Base-by-base conservation (phyloP, 2,329 filamentous ascomycete genomes). In the Pestalotiopsis sp. region DNA sequence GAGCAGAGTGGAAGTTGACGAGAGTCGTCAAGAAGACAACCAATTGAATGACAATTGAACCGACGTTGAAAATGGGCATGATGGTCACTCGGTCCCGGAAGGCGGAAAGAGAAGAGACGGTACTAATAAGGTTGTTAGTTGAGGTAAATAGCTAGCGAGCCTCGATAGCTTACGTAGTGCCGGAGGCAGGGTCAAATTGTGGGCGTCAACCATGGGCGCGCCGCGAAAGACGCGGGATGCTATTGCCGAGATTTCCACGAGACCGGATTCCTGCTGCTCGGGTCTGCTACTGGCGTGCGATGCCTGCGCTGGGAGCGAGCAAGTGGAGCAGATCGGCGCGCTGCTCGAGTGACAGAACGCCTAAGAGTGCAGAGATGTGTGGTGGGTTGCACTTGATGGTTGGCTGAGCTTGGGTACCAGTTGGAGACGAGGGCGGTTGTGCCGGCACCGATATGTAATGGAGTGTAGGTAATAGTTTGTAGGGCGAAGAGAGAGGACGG, bases 21-120 rank as follows among this genome's bases (percentile, higher is more conserved):
- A 88, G 78, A 65, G 85, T 86, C 56, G 84, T 85, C 71, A 88
- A 78, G 74, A 88, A 88, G 73, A 87, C 84, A 66, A 87, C 78
- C 71, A 86, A 80, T 72, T 86, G 80, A 65, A 87, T 78, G 70
- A 87, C 75, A 41, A 86, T 78, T n/a, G 85, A 83, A 63, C 85
- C 85, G 31, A 88, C 75, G 78, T 87, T 84, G 73, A 81, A 80
- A 69, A 88, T 79, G 75, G 86, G 82, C 86, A 88, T 88, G 70
- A 64, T 77, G 59, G 31, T 14, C 4, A 14, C 14, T 6, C 23
- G 41, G 36, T 49, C 25, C 4, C 25, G 11, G 40, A n/a, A 52
- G 14, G 31, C 31, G 61, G 36, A 11, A 5, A 45, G n/a, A 14
- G 25, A n/a, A 20, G n/a, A 45, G 31, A 20, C n/a, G 27, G 45